phyloP scores from a whole-genome alignment of 1,139 yeast species.

The Saccharomyces pastorianus region DNA sequence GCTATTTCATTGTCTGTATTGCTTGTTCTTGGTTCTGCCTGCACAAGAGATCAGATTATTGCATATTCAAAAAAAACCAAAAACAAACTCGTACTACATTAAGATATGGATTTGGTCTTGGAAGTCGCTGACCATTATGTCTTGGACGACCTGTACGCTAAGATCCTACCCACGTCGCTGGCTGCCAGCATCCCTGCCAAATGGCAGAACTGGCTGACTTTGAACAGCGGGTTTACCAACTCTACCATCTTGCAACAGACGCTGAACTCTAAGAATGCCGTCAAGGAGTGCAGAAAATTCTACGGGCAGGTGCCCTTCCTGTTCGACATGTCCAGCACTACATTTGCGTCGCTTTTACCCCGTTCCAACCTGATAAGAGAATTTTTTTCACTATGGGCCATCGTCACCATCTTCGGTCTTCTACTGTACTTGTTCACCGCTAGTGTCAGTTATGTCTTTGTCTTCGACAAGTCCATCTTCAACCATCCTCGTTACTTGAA shows the following conservation, averaged over 20 bases:
- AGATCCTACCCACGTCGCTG: slow-evolving; percentile 42
- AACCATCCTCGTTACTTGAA: slow-evolving; percentile 94
- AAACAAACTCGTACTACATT: not conserved
- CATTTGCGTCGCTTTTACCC: slow-evolving; percentile 55
- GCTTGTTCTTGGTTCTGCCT: not conserved
- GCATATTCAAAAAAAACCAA: not conserved
- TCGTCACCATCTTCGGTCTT: slow-evolving; percentile 82
- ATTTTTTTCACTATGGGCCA: slow-evolving; percentile 52
- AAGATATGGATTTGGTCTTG: slow-evolving; percentile 75
- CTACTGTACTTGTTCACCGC: slow-evolving; percentile 71
- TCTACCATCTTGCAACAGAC: slow-evolving; percentile 19
- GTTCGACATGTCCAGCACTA: slow-evolving; percentile 43
- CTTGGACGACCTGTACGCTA: slow-evolving; percentile 68
- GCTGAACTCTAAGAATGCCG: slow-evolving; percentile 15
- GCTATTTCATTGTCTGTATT: not conserved
- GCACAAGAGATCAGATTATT: not conserved
- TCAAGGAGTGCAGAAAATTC: slow-evolving; percentile 24
- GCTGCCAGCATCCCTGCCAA: slow-evolving; percentile 33
- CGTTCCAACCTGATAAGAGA: slow-evolving; percentile 73
- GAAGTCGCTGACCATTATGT: slow-evolving; percentile 66
- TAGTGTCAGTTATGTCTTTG: slow-evolving; percentile 58
- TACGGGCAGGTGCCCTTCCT: slow-evolving; percentile 46
- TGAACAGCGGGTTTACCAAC: slow-evolving; percentile 18
- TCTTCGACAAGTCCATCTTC: slow-evolving; percentile 82
- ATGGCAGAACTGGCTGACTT: slow-evolving; percentile 26